Evolutionary conservation across 2,329 filamentous ascomycete species (phyloP), one percentile per base, ranked within the genome.

Genomic region (Cercospora sp.): DNA sequence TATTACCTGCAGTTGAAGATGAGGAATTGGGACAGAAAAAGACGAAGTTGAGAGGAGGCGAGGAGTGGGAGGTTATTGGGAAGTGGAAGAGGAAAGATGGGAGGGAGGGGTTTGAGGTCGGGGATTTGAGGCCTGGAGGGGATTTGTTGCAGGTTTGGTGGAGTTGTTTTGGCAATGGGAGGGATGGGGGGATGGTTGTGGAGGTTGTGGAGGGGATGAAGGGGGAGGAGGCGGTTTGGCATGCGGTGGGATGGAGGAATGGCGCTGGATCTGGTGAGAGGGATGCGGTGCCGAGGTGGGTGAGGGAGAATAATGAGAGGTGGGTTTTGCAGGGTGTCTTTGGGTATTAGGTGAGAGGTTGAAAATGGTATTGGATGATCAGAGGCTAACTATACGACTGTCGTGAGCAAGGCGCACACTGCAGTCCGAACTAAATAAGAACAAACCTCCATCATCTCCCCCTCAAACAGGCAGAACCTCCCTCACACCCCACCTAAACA

Each of bases 11-110:
- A 0, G 0, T 7, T 0, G 0, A 33, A n/a, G 55, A 20, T 7
- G 28, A 58, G 28, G 23, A n/a, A 8, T 10, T 58, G 28, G 28
- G 28, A 20, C 30, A n/a, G n/a, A 58, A 31, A 2, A 58, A 33
- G n/a, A 30, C 26, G 28, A 8, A n/a, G 16, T 58, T 31, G 26
- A 30, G 55, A 1, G 12, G 8, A 2, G 55, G 55, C 8, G 28
- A 58, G 28, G 55, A 58, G 55, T 58, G 55, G 55, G 55, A 58
- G 8, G 55, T 58, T 9, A 58, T 58, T 33, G 55, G 55, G 55
- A 58, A 58, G 55, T 58, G 55, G 55, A 18, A 26, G 55, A 33
- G 28, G 16, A 12, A 9, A 20, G 26, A 28, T 16, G 26, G 48
- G 10, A 33, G 30, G 8, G 26, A 58, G 28, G 26, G 23, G 7